A percentile compares a stretch with the other conserved stretches of the same genome.
Evolutionary conservation across 164 flowering plant genomes (phyloP).

Genomic region (Dillenia turbinata): DNA sequence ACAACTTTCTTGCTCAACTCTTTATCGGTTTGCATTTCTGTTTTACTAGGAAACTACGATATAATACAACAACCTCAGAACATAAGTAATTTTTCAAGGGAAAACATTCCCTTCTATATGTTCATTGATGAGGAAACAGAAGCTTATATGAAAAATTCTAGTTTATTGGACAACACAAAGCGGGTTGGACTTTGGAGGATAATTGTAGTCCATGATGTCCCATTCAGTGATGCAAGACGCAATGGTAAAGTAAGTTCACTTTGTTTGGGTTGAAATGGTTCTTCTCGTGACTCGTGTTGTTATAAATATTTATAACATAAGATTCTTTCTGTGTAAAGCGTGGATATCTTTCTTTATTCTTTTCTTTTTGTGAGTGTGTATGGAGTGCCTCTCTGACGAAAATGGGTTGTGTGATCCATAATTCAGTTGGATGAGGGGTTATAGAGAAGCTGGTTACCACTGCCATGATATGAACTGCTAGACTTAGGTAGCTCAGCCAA

Average conservation of each 20-base stretch:
- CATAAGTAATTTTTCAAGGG: conserved; percentile 59
- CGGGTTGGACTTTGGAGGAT: conserved; percentile 86
- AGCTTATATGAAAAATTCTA: conserved; percentile 62
- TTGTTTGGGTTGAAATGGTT: conserved; percentile 1
- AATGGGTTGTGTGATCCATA: no score
- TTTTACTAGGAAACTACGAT: conserved; percentile 75
- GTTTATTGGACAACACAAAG: conserved; percentile 36
- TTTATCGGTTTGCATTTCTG: conserved; percentile 4
- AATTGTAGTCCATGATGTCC: conserved; percentile 72
- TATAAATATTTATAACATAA: no score
- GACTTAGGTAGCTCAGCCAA: no score
- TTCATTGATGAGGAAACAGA: conserved; percentile 94
- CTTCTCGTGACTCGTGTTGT: neutral
- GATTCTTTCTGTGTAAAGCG: no score
- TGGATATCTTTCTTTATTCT: no score
- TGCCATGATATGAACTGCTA: no score
- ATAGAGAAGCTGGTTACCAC: no score
- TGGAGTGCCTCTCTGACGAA: no score
- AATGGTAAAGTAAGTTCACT: conserved; percentile 73
- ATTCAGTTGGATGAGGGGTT: no score
- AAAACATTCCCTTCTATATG: conserved; percentile 70
- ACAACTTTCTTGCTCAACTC: conserved; percentile 1
- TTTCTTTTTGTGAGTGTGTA: no score
- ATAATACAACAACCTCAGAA: conserved; percentile 75
- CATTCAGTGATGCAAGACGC: conserved; percentile 82